phyloP scores from a whole-genome alignment of 2,329 filamentous ascomycete species.

The Beauveria medogensis region DNA sequence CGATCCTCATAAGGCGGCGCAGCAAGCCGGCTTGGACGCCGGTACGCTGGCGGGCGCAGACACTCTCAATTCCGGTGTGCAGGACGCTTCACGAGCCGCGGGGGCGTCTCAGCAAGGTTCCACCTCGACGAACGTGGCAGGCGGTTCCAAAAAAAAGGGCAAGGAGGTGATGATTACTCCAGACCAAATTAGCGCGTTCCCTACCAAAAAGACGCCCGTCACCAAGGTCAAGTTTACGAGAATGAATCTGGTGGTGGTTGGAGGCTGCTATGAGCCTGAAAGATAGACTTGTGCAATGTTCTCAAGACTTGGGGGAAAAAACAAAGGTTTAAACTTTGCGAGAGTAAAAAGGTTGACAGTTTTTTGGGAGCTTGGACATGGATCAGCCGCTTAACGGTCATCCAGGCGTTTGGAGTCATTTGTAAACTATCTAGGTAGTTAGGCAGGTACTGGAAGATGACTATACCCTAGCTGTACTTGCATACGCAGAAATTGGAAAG shows the following conservation, averaged over 20 bases:
- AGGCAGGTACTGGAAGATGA: background rate
- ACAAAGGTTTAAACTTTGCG: background rate
- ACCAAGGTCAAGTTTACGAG: conserved; percentile 89
- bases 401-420: conserved; percentile 1
- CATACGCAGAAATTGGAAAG: background rate
- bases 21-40: conserved; percentile 35
- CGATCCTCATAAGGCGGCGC: conserved; percentile 51
- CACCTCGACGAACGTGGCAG: conserved; percentile 20
- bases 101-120: conserved; percentile 20
- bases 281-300: conserved; percentile 22
- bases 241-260: conserved; percentile 89
- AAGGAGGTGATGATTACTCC: conserved; percentile 87
- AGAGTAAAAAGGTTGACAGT: background rate
- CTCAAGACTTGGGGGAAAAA: no score
- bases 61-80: conserved; percentile 14
- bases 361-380: background rate
- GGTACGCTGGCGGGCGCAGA: conserved; percentile 32
- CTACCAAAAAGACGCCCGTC: conserved; percentile 92
- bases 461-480: background rate
- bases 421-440: background rate
- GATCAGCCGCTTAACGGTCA: background rate
- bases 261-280: conserved; percentile 59
- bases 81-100: conserved; percentile 1
- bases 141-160: conserved; percentile 60
- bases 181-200: conserved; percentile 90